Base-by-base conservation (phyloP, 257 asterid genomes). In the Hygrophila difformis region DNA sequence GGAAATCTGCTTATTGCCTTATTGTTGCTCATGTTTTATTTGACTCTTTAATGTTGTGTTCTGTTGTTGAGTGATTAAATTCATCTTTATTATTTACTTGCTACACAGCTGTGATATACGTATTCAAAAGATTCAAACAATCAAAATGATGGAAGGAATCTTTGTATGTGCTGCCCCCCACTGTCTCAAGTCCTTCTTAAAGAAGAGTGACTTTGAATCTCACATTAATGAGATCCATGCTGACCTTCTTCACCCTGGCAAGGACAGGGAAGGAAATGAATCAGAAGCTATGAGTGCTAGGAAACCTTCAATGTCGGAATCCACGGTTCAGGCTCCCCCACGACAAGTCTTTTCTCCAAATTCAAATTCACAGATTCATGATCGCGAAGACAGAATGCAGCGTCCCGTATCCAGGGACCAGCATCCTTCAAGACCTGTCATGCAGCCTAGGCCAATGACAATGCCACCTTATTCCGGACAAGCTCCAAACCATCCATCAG, bases 51-150 rank as follows among this genome's bases (percentile, higher is more conserved):
- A 3, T 24, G 7, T 3, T 3, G 29, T 24, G 29, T 24, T 24
- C 37, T 5, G 37, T 33, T 33, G 12, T 33, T 33, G 37, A 33
- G 12, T 38, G 19, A 2, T 16, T 49, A 36, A 18, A 10, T 54
- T 44, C 10, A 34, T 24, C 18, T 54, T 49, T 65, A 20, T 35
- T 14, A 13, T 36, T 52, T 51, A 55, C n/a, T n/a, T n/a, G n/a
- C n/a, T 57, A 22, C 36, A 15, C 81, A 86, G 99, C 57, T 91
- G 99, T 49, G 83, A 83, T 28, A 94, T 74, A 23, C 96, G 99
- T 53, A 64, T 83, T 71, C 94, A 86, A 41, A 91, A 80, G 91
- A 91, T 91, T 56, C 97, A 91, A 64, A 86, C 99, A 19, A 91
- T 91, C 45, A 83, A 91, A 76, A 67, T 78, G 89, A 74, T 81